Evolutionary conservation across 192 early-diverging fungal genomes (phyloP).

Genomic region (Umbelopsis ramanniana): DNA sequence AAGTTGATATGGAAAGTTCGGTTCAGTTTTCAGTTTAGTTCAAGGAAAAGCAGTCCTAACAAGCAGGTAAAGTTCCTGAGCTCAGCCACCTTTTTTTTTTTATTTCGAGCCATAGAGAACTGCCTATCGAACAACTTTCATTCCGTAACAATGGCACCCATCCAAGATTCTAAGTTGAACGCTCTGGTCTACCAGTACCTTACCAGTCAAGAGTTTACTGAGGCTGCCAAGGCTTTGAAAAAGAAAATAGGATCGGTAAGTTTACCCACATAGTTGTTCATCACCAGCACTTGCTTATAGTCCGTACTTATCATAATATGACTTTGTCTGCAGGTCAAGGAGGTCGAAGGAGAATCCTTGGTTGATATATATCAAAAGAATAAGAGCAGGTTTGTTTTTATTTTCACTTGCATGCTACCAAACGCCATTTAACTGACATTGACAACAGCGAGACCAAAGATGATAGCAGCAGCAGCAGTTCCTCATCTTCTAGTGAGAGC

Average conservation of each 20-base stretch:
- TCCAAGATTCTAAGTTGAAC: slow-evolving; percentile 25
- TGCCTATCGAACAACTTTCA: background rate
- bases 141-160: background rate
- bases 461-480: slow-evolving; percentile 15
- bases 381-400: slow-evolving; percentile 7
- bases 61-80: background rate
- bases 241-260: slow-evolving; percentile 33
- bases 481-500: slow-evolving; percentile 3
- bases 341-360: slow-evolving; percentile 9
- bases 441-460: slow-evolving; percentile 7
- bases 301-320: background rate
- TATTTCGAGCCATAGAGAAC: background rate
- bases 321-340: slow-evolving; percentile 8
- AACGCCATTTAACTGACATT: slow-evolving; percentile 1
- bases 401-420: background rate
- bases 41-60: background rate
- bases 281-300: too few relatives aligned
- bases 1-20: too few relatives aligned
- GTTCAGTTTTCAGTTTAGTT: too few relatives aligned
- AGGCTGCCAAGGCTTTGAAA: slow-evolving; percentile 36
- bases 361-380: slow-evolving; percentile 26
- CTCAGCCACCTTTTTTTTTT: slow-evolving; percentile 26
- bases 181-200: slow-evolving; percentile 39
- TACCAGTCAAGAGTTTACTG: slow-evolving; percentile 20
- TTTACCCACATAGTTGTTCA: background rate